A percentile compares a stretch with the other conserved stretches of the same genome.
phyloP scores from a whole-genome alignment of 352 stramenopile genomes.

The Vaucheria bursata region DNA sequence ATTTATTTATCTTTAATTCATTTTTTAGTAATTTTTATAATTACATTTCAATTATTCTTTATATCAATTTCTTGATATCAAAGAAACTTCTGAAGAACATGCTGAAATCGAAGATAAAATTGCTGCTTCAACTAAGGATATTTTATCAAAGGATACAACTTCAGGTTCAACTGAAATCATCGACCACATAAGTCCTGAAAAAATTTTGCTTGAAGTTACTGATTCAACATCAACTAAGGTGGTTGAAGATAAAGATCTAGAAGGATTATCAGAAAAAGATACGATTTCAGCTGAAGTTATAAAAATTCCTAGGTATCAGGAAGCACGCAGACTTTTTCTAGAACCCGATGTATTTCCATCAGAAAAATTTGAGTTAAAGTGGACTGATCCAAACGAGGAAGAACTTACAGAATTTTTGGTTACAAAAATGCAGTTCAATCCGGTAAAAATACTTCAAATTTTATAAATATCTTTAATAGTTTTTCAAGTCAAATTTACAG shows the following conservation, averaged over 20 bases:
- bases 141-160: no score
- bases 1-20: no score
- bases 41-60: no score
- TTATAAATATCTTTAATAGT: slow-evolving; percentile 5
- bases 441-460: not conserved
- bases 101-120: no score
- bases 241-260: not conserved
- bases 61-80: no score
- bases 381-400: slow-evolving; percentile 34
- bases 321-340: slow-evolving; percentile 36
- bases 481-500: not conserved
- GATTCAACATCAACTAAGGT: no score
- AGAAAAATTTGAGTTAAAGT: slow-evolving; percentile 38
- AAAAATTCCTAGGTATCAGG: slow-evolving; percentile 31
- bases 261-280: not conserved
- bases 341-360: slow-evolving; percentile 34
- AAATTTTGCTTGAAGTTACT: no score
- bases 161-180: no score
- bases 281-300: slow-evolving; percentile 6
- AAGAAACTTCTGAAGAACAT: no score
- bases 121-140: no score
- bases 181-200: no score
- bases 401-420: slow-evolving; percentile 41
- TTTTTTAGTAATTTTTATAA: no score
- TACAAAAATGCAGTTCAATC: slow-evolving; percentile 32